Evolutionary conservation across 2,329 filamentous ascomycete genomes (phyloP).

Genomic region (Trichophyton simii): DNA sequence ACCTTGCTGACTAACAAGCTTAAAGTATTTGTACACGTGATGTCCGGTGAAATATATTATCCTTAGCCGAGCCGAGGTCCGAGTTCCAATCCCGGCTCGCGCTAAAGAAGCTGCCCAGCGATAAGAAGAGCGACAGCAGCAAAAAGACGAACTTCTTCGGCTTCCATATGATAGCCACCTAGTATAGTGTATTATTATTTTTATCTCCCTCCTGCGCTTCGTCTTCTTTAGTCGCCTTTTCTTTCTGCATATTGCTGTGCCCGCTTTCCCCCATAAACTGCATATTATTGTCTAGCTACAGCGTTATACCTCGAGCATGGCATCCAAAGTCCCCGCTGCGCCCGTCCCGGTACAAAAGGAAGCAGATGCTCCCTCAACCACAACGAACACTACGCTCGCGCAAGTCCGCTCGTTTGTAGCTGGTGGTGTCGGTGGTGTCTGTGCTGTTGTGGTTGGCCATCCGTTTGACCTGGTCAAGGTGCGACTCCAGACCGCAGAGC

Average conservation of each 20-base stretch:
- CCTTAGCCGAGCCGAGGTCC: constrained; percentile 20
- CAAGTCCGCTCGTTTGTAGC: constrained; percentile 71
- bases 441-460: constrained; percentile 86
- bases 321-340: constrained; percentile 9
- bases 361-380: constrained; percentile 15
- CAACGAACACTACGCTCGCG: constrained; percentile 41
- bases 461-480: constrained; percentile 98
- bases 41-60: neutral
- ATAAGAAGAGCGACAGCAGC: neutral
- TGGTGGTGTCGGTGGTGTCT: constrained; percentile 85
- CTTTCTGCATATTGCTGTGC: neutral
- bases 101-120: neutral
- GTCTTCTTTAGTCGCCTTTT: constrained; percentile 2
- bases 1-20: no score
- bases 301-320: neutral
- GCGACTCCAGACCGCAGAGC: constrained; percentile 87
- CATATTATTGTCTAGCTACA: neutral
- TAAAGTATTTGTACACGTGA: neutral
- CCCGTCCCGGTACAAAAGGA: constrained; percentile 20
- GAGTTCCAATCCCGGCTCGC: neutral
- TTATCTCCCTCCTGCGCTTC: constrained; percentile 4
- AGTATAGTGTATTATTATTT: neutral
- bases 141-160: neutral
- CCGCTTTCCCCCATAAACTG: neutral
- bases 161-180: neutral